Evolutionary conservation across 345 rosid genomes (phyloP).

Genomic region (Ceriops decandra): DNA sequence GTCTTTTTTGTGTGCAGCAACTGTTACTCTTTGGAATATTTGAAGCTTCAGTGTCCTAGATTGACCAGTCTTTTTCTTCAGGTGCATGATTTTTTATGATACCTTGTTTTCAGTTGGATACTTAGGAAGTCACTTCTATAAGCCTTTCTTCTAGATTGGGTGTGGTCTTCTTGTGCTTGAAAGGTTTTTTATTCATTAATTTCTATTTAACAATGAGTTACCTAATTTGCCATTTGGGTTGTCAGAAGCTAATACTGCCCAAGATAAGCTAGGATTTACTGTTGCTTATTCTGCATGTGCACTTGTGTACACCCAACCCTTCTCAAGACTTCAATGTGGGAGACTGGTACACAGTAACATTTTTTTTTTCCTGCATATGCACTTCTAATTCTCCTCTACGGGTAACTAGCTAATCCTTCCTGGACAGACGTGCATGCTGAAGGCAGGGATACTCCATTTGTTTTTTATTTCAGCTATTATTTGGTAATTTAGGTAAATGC

Average conservation of each 20-base stretch:
- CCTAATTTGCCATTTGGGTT: neutral
- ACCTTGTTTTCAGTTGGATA: too few relatives aligned
- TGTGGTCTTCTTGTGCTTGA: neutral
- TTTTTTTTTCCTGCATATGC: too few relatives aligned
- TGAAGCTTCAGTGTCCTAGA: constrained; percentile 77
- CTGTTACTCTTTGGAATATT: constrained; percentile 76
- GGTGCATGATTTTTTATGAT: constrained; percentile 36
- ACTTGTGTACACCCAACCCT: neutral
- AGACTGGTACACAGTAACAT: too few relatives aligned
- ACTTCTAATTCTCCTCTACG: too few relatives aligned
- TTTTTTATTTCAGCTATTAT: neutral
- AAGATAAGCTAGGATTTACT: too few relatives aligned
- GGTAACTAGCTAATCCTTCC: too few relatives aligned
- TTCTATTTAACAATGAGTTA: too few relatives aligned
- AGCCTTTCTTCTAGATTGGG: too few relatives aligned
- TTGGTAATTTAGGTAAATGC: neutral
- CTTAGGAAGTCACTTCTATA: too few relatives aligned
- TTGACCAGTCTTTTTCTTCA: constrained; percentile 86
- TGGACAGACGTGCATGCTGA: too few relatives aligned
- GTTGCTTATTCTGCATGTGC: neutral
- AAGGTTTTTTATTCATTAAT: too few relatives aligned
- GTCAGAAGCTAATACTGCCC: too few relatives aligned
- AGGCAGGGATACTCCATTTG: neutral
- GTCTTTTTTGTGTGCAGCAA: constrained; percentile 45
- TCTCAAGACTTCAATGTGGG: neutral